Evolutionary conservation across 306 rosid species (phyloP).

Genomic region (Dicorynia guianensis): DNA sequence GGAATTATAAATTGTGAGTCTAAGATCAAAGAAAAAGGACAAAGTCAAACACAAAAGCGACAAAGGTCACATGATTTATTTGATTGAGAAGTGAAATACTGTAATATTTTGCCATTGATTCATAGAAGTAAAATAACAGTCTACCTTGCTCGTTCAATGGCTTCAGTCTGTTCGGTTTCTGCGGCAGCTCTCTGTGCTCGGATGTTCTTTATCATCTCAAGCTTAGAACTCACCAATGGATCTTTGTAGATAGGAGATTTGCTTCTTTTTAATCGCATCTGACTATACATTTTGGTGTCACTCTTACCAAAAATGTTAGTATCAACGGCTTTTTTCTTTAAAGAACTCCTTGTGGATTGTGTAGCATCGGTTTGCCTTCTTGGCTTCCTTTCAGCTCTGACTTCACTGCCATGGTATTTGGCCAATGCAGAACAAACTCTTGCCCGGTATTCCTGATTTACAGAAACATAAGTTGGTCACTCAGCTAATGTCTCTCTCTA

Average conservation of each 20-base stretch:
- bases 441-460: constrained; percentile 59
- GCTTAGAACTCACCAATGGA: constrained; percentile 66
- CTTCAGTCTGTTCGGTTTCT: constrained; percentile 64
- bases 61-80: no score
- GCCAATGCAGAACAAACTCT: constrained; percentile 68
- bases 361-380: constrained; percentile 47
- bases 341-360: constrained; percentile 41
- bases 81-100: neutral
- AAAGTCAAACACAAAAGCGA: no score
- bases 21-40: no score
- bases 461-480: constrained; percentile 1
- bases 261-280: constrained; percentile 45
- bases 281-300: constrained; percentile 32
- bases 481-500: neutral
- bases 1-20: no score
- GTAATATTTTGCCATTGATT: neutral
- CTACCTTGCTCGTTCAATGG: constrained; percentile 71
- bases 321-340: constrained; percentile 37
- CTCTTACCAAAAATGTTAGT: constrained; percentile 24
- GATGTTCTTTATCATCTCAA: constrained; percentile 68
- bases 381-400: constrained; percentile 55
- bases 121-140: constrained; percentile 1
- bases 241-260: constrained; percentile 62
- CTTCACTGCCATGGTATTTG: constrained; percentile 53
- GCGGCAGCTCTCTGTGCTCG: constrained; percentile 63